Conservation (phyloP, 768 basidiomycete species). For the Phylloporus rhodoxanthus region DNA sequence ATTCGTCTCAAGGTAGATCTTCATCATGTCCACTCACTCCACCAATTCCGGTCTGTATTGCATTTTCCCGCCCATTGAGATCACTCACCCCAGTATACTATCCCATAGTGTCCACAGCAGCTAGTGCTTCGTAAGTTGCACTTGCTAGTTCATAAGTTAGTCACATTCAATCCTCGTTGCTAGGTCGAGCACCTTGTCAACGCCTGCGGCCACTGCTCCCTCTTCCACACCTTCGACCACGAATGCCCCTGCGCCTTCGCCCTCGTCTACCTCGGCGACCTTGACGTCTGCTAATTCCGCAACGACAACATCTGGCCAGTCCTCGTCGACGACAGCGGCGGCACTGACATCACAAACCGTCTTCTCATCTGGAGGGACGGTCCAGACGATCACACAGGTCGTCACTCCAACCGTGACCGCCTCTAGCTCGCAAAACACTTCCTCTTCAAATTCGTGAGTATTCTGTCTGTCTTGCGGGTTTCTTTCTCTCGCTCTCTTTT, state of each 20-base stretch:
- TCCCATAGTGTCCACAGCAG: not conserved
- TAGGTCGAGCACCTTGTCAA: not conserved
- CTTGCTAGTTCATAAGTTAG: not conserved
- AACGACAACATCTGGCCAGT: not conserved
- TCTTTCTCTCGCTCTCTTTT: not conserved
- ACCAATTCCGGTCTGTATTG: not conserved
- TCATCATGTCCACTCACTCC: constrained; percentile 1
- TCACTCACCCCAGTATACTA: not conserved
- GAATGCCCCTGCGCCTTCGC: not conserved
- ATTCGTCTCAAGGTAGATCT: not conserved
- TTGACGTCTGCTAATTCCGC: not conserved
- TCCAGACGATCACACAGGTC: constrained; percentile 8
- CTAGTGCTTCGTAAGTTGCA: constrained; percentile 5
- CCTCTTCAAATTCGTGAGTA: constrained; percentile 25
- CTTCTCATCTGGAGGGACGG: constrained; percentile 4
- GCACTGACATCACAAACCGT: not conserved
- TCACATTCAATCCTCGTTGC: not conserved
- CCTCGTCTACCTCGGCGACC: not conserved
- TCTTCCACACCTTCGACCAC: constrained; percentile 3
- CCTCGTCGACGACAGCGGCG: not conserved
- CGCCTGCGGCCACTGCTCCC: constrained; percentile 1
- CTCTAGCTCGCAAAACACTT: not conserved
- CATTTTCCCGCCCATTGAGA: not conserved
- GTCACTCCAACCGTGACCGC: not conserved
- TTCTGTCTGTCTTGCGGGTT: not conserved